Evolutionary conservation across 371 early-diverging fungal genomes (phyloP), one percentile per base, ranked within the genome.

Genomic region (Mucor mucedo): DNA sequence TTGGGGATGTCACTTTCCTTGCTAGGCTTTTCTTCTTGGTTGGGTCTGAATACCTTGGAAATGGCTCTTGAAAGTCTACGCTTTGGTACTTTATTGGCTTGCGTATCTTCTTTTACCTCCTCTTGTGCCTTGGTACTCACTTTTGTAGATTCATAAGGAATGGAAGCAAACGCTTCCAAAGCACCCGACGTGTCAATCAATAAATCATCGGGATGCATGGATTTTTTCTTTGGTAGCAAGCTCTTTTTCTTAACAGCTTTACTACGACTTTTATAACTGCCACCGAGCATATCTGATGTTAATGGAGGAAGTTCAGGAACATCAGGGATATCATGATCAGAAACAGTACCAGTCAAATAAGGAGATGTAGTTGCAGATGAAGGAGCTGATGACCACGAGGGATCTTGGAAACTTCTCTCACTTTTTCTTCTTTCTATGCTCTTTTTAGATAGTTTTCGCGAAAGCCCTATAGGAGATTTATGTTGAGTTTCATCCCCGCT

Each of bases 61-160:
- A 63, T 30, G 1, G 32, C 63, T 53, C 21, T 67, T 53, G 62
- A 57, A 2, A 67, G 59, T n/a, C 62, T 56, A 40, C 21, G 67
- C 35, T 62, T 68, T 2, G 69, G 44, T 7, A 41, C 16, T n/a
- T 21, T 52, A 8, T 52, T 45, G 2, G 21, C 5, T 5, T 48
- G 42, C 6, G 4, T 8, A 6, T n/a, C 57, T 29, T 33, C 39
- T 9, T 33, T 52, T 14, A 33, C 27, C 32, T 61, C 45, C n/a
- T 21, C 21, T 16, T 9, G 8, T 4, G 14, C 27, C 28, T 55
- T 48, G 32, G 14, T 27, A 0, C 7, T 29, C 28, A 48, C 32
- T 57, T 38, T 55, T 7, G 77, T 78, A 35, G 58, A 28, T 38
- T 77, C 75, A 45, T 79, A 79, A n/a, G 77, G 75, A 8, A 79